Evolutionary conservation across 805 yeast species (phyloP).

Genomic region (Debaryomyces tyrocola): DNA sequence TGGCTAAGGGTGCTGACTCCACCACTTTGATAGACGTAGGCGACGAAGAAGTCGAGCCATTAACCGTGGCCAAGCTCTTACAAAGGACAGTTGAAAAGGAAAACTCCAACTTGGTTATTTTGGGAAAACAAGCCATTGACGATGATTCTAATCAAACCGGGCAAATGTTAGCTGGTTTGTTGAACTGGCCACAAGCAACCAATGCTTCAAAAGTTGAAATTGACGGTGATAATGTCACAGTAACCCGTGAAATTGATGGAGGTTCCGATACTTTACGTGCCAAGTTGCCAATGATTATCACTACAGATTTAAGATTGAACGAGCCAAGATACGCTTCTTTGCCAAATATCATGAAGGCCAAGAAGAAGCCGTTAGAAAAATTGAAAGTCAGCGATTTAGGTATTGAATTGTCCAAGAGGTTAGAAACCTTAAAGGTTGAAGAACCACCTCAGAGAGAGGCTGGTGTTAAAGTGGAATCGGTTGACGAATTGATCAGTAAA

Average conservation of each 20-base stretch:
- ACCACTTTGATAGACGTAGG: conserved; percentile 81
- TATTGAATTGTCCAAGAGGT: conserved; percentile 60
- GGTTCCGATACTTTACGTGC: conserved; percentile 85
- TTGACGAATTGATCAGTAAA: conserved; percentile 78
- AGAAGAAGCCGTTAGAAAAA: conserved; percentile 86
- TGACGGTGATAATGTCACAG: conserved; percentile 56
- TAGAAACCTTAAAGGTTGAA: conserved; percentile 69
- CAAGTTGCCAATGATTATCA: conserved; percentile 78
- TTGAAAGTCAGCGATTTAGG: conserved; percentile 64
- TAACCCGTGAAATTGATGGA: conserved; percentile 93
- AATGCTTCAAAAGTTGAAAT: conserved; percentile 84
- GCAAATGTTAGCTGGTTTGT: conserved; percentile 90
- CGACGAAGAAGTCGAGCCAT: conserved; percentile 75
- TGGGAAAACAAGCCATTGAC: conserved; percentile 97
- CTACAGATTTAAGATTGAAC: conserved; percentile 91
- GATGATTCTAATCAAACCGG: conserved; percentile 95
- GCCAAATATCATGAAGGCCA: conserved; percentile 98
- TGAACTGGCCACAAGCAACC: conserved; percentile 97
- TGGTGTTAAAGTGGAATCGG: conserved; percentile 76
- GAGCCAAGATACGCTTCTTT: conserved; percentile 95
- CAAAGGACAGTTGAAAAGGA: conserved; percentile 69
- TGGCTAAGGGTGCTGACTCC: conserved; percentile 93
- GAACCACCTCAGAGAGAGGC: conserved; percentile 85
- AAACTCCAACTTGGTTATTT: conserved; percentile 72
- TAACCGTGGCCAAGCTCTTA: conserved; percentile 84